phyloP scores from a whole-genome alignment of 1,284 basidiomycete genomes.

The Taiwanofungus camphoratus region DNA sequence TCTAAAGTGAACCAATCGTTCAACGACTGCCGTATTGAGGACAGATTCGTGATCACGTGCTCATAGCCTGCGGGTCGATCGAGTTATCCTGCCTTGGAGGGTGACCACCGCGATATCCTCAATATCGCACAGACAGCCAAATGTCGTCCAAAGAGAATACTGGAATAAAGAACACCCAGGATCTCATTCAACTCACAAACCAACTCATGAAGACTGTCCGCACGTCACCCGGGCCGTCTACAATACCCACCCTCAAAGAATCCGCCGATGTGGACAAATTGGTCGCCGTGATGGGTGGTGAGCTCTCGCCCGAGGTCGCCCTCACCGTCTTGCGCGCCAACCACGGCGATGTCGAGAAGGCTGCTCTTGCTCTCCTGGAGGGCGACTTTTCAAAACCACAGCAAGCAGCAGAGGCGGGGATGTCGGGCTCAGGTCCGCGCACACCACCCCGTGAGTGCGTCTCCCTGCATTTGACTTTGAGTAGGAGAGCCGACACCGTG shows the following conservation, averaged over 20 bases:
- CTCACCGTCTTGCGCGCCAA: conserved; percentile 51
- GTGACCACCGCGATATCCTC: too few relatives aligned
- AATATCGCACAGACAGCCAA: too few relatives aligned
- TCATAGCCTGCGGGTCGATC: too few relatives aligned
- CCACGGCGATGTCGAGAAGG: conserved; percentile 54
- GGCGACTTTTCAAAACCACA: conserved; percentile 11
- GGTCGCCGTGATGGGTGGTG: conserved; percentile 32
- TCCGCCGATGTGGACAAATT: conserved; percentile 32
- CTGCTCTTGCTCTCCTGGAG: conserved; percentile 52
- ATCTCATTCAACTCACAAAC: too few relatives aligned
- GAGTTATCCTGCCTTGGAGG: too few relatives aligned
- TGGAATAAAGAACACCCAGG: too few relatives aligned
- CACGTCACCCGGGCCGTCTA: too few relatives aligned
- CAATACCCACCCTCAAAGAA: conserved; percentile 11
- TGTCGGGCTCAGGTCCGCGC: conserved; percentile 16
- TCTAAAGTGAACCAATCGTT: too few relatives aligned
- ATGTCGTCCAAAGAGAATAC: too few relatives aligned
- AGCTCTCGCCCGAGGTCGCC: conserved; percentile 38
- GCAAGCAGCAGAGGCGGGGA: conserved; percentile 11
- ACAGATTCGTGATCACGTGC: too few relatives aligned
- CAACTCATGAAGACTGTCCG: too few relatives aligned
- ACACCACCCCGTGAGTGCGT: conserved; percentile 30
- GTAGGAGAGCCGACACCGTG: neutral
- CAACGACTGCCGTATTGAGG: too few relatives aligned
- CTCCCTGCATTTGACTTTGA: neutral